phyloP scores from a whole-genome alignment of 192 early-diverging fungal species.

The Podila epicladia region DNA sequence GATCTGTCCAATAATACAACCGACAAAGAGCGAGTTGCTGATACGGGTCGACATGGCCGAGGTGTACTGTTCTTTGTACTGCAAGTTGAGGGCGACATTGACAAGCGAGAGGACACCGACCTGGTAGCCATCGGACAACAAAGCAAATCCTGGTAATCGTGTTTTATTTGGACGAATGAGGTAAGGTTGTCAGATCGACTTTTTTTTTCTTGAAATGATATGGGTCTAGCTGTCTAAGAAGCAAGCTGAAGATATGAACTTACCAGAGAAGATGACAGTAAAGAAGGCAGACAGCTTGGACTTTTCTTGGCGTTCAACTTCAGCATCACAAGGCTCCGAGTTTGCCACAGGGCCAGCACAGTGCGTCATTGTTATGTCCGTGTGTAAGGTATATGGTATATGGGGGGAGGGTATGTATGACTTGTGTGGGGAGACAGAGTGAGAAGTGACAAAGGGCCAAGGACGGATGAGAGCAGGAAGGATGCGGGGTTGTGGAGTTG shows the following conservation, averaged over 20 bases:
- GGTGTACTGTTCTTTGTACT: slow-evolving; percentile 36
- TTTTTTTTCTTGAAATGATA: too few species aligned
- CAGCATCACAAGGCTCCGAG: background rate
- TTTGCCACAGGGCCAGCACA: background rate
- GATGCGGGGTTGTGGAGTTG: background rate
- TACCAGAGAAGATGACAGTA: slow-evolving; percentile 26
- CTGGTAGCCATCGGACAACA: slow-evolving; percentile 60
- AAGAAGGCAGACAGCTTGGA: slow-evolving; percentile 20
- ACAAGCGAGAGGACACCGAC: slow-evolving; percentile 53
- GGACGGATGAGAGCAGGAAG: too few species aligned
- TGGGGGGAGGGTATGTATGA: background rate
- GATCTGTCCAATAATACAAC: slow-evolving; percentile 55
- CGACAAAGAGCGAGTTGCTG: slow-evolving; percentile 56
- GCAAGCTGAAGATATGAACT: background rate
- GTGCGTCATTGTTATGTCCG: background rate
- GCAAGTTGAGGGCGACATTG: slow-evolving; percentile 41
- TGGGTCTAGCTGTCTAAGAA: too few species aligned
- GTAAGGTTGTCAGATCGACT: too few species aligned
- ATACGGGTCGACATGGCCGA: slow-evolving; percentile 39
- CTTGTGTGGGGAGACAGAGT: background rate
- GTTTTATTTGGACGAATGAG: too few species aligned
- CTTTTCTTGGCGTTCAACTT: background rate
- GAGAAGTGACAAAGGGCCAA: background rate
- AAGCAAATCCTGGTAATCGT: slow-evolving; percentile 13
- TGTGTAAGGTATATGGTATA: slow-evolving; percentile 1